phyloP scores from a whole-genome alignment of 2,329 filamentous ascomycete species.

The Ramularia endophylla region DNA sequence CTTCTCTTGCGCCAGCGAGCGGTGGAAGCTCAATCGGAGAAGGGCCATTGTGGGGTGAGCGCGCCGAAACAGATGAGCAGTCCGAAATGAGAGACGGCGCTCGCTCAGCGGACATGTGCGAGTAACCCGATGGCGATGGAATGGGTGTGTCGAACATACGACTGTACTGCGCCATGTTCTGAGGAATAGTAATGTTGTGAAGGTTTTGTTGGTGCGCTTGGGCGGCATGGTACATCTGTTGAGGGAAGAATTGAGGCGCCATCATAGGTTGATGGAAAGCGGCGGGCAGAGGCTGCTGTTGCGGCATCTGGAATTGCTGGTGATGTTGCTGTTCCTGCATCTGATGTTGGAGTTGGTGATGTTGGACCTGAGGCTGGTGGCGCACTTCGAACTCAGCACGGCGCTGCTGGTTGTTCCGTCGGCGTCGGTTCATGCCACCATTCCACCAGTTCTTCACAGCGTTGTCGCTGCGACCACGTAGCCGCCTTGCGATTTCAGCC shows the following conservation, averaged over 20 bases:
- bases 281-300: constrained; percentile 1
- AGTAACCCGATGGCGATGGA: constrained; percentile 57
- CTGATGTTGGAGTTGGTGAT: constrained; percentile 20
- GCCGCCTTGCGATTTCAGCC: constrained; percentile 82
- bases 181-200: constrained; percentile 28
- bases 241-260: not conserved
- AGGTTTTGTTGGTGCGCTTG: constrained; percentile 18
- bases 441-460: constrained; percentile 99
- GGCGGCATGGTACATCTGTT: constrained; percentile 8
- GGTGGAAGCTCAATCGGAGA: constrained; percentile 42
- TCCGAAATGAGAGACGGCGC: constrained; percentile 69
- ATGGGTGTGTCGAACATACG: constrained; percentile 50
- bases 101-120: constrained; percentile 57
- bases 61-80: constrained; percentile 40
- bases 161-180: constrained; percentile 25
- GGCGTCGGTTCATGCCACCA: constrained; percentile 77
- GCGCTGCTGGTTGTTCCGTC: constrained; percentile 36
- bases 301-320: constrained; percentile 4
- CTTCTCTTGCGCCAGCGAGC: constrained; percentile 26
- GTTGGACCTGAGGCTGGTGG: constrained; percentile 19
- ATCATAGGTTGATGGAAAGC: too few species aligned
- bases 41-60: constrained; percentile 41
- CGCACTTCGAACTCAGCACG: constrained; percentile 30
- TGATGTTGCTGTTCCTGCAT: constrained; percentile 16
- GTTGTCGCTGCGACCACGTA: constrained; percentile 86